Conservation (phyloP, 805 yeast genomes). For the Wickerhamomyces xylosicus region DNA sequence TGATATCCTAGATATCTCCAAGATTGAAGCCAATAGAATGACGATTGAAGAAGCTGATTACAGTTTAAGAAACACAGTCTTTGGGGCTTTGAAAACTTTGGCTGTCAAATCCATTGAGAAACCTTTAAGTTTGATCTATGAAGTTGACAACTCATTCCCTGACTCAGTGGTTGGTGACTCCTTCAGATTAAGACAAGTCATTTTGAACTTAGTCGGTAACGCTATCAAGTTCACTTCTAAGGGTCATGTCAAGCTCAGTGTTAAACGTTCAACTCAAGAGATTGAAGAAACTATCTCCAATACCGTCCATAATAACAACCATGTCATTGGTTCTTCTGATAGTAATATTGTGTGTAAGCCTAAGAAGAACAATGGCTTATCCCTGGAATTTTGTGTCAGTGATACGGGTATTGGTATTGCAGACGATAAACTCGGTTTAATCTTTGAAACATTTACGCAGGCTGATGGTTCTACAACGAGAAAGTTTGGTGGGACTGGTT, state of each 20-base stretch:
- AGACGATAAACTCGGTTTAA: conserved; percentile 72
- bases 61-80: conserved; percentile 76
- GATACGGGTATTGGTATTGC: conserved; percentile 91
- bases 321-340: conserved; percentile 16
- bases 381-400: conserved; percentile 74
- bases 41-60: conserved; percentile 85
- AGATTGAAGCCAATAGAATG: conserved; percentile 91
- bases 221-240: conserved; percentile 80
- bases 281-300: conserved; percentile 12
- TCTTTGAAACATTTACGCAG: conserved; percentile 85
- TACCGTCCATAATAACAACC: conserved; percentile 21
- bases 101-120: conserved; percentile 88
- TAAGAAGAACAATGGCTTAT: conserved; percentile 23
- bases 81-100: conserved; percentile 81
- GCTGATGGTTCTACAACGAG: conserved; percentile 92
- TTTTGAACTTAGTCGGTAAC: conserved; percentile 78
- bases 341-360: conserved; percentile 9
- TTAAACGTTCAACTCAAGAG: conserved; percentile 39
- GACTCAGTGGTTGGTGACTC: conserved; percentile 84
- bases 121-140: conserved; percentile 68
- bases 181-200: conserved; percentile 79
- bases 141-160: conserved; percentile 80
- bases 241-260: conserved; percentile 74
- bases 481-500: conserved; percentile 89
- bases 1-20: conserved; percentile 84